phyloP scores from a whole-genome alignment of 106 monocot genomes.

The Triglochin maritima region DNA sequence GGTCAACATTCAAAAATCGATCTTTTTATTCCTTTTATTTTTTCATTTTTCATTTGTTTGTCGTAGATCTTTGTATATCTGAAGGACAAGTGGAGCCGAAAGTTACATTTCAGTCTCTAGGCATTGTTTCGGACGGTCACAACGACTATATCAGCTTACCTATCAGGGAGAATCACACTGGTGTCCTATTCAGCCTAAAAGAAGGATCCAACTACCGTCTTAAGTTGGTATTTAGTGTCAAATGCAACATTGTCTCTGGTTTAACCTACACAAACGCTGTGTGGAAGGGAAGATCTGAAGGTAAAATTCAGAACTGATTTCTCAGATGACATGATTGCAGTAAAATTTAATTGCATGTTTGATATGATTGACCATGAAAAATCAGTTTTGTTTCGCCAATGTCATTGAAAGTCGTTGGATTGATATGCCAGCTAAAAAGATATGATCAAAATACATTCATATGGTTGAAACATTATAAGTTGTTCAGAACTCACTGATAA shows the following conservation, averaged over 20 bases:
- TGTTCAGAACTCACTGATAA: background rate
- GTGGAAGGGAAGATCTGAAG: slow-evolving; percentile 24
- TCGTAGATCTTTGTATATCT: background rate
- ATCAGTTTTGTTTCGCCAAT: too few species aligned
- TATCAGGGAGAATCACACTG: slow-evolving; percentile 11
- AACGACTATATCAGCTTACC: slow-evolving; percentile 18
- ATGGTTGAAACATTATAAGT: background rate
- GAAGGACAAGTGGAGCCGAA: slow-evolving; percentile 33
- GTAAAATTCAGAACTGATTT: background rate
- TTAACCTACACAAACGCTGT: slow-evolving; percentile 30
- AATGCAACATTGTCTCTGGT: slow-evolving; percentile 43
- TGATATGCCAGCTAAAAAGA: too few species aligned
- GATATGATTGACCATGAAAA: too few species aligned
- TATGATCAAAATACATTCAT: background rate
- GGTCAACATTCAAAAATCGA: background rate
- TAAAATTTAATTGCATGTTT: too few species aligned
- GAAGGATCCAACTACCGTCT: slow-evolving; percentile 33
- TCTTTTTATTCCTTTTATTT: too few species aligned
- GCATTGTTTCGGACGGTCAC: slow-evolving; percentile 20
- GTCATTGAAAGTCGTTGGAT: too few species aligned
- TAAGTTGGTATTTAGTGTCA: slow-evolving; percentile 33
- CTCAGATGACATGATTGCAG: background rate
- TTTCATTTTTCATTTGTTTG: too few species aligned
- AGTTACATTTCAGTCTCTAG: slow-evolving; percentile 32
- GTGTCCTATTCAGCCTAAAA: slow-evolving; percentile 22